Percentiles rank a stretch among this genome's conserved stretches.
Conservation (phyloP, 805 yeast species). For the Hanseniaspora mollemarum region DNA sequence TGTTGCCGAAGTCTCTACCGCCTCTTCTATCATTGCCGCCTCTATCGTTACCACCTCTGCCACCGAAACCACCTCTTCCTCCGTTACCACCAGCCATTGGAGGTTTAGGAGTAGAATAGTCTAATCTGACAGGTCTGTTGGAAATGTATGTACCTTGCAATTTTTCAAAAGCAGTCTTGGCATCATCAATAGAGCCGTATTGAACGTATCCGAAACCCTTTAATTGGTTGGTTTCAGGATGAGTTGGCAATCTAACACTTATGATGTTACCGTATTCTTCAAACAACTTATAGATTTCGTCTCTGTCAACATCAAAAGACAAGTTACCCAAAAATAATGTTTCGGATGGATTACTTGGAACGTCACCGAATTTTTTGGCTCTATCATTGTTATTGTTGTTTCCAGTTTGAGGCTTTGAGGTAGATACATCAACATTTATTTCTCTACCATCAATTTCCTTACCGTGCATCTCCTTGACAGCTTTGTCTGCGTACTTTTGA, state of each 20-base stretch:
- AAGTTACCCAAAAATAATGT: constrained; percentile 93
- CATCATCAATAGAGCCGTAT: constrained; percentile 75
- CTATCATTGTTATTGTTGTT: constrained; percentile 53
- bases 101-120: constrained; percentile 85
- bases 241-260: constrained; percentile 91
- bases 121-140: constrained; percentile 90
- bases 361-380: constrained; percentile 83
- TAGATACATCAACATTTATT: constrained; percentile 84
- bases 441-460: constrained; percentile 95
- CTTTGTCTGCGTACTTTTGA: constrained; percentile 71
- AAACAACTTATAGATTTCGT: constrained; percentile 59
- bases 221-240: constrained; percentile 97
- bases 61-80: constrained; percentile 32
- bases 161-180: constrained; percentile 75
- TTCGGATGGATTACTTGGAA: constrained; percentile 84
- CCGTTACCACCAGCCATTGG: constrained; percentile 32
- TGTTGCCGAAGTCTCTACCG: constrained; percentile 28
- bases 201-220: constrained; percentile 99
- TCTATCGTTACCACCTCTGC: constrained; percentile 34
- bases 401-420: constrained; percentile 56
- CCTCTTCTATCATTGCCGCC: constrained; percentile 31
- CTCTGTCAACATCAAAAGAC: constrained; percentile 81
- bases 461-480: constrained; percentile 75
- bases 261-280: constrained; percentile 69
- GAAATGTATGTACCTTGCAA: constrained; percentile 80